These are phyloP conservation scores for Acanthamoeba lenticulata DNA, from an alignment of 208 protist genomes.

Conservation along the genomic window DNA sequence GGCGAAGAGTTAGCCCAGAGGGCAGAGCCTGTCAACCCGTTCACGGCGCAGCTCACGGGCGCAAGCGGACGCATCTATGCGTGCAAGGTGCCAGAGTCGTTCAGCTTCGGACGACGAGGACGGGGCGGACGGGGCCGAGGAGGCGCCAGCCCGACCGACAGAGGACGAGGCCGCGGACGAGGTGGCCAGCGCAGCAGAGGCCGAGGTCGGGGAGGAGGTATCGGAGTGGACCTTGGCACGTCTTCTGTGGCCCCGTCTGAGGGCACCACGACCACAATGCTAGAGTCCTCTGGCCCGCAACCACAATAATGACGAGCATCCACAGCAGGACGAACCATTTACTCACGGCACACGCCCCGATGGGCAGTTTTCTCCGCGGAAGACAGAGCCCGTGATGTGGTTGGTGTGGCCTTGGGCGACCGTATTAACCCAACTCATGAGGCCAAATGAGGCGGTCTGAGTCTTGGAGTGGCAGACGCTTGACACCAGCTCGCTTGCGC, in stretches of 20 bases:
- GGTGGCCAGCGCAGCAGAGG: background rate
- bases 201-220: background rate
- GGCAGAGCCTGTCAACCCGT: background rate
- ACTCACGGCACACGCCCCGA: no score
- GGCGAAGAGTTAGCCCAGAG: no score
- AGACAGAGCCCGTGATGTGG: no score
- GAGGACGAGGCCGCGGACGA: background rate
- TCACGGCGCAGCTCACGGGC: background rate
- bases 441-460: background rate
- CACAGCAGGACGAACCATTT: no score
- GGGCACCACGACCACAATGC: no score
- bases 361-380: no score
- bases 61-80: background rate
- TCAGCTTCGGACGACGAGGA: background rate
- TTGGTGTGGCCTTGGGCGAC: background rate
- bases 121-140: background rate
- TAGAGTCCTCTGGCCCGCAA: no score
- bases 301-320: no score
- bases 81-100: constrained; percentile 6
- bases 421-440: background rate
- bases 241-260: no score
- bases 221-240: no score
- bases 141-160: background rate
- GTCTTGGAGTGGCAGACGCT: background rate
- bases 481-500: background rate